Percentiles rank a stretch among this genome's conserved stretches.
Conservation (phyloP, 495 filamentous ascomycete species). For the Podospora tetraspora region DNA sequence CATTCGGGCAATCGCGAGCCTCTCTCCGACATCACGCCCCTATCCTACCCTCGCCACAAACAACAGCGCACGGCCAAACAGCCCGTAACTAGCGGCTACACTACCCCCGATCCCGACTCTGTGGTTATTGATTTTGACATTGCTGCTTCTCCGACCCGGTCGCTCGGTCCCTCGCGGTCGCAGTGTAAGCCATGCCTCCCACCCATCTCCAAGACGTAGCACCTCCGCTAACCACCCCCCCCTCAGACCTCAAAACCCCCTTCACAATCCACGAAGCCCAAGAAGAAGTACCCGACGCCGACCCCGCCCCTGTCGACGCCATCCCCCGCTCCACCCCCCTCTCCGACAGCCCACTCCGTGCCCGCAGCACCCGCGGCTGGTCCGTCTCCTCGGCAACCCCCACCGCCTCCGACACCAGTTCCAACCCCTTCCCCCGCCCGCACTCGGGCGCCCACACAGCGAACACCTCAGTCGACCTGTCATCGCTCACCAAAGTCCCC, state of each 20-base stretch:
- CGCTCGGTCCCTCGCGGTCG: constrained; percentile 9
- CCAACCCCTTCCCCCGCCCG: constrained; percentile 35
- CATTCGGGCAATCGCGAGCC: constrained; percentile 15
- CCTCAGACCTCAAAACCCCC: constrained; percentile 2
- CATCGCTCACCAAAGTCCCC: constrained; percentile 17
- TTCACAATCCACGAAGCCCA: constrained; percentile 7
- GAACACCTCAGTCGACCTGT: constrained; percentile 39
- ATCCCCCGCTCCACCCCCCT: constrained; percentile 3
- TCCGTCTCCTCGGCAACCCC: constrained; percentile 40
- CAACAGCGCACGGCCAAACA: not conserved
- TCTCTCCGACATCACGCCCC: constrained; percentile 12
- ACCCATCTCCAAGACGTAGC: not conserved
- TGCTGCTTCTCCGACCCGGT: constrained; percentile 10
- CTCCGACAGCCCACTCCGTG: constrained; percentile 24
- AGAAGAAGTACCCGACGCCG: not conserved
- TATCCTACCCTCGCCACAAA: constrained; percentile 17
- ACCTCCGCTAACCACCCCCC: not conserved
- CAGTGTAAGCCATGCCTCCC: constrained; percentile 19
- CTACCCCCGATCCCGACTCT: not conserved
- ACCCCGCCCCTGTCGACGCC: constrained; percentile 4
- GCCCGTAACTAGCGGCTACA: not conserved
- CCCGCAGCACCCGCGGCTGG: constrained; percentile 34
- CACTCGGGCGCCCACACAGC: constrained; percentile 37
- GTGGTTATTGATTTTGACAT: constrained; percentile 10
- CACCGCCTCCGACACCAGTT: constrained; percentile 34